Percentiles rank a stretch among this genome's conserved stretches.
These are phyloP conservation scores for Starmerella lactis-condensi DNA, from an alignment of 805 yeast species.

Conservation along the genomic window DNA sequence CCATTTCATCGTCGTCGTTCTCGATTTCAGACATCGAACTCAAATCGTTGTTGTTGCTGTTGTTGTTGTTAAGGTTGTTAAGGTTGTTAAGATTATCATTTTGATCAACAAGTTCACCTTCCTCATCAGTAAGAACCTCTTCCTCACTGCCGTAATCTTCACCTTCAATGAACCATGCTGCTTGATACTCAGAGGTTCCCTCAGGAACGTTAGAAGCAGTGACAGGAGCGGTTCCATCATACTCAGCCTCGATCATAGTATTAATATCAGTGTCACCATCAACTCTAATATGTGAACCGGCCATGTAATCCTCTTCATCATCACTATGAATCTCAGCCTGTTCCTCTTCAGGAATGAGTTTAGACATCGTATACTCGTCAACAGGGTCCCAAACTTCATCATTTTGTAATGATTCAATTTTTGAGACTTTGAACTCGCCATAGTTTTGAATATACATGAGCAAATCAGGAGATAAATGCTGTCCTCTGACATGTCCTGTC, in stretches of 20 bases:
- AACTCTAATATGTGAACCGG: slow-evolving; percentile 32
- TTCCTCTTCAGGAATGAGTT: slow-evolving; percentile 13
- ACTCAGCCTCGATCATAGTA: slow-evolving; percentile 20
- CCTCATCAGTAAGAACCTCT: slow-evolving; percentile 18
- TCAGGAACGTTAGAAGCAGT: slow-evolving; percentile 30
- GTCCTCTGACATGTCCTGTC: slow-evolving; percentile 74
- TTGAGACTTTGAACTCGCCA: slow-evolving; percentile 71
- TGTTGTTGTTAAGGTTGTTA: slow-evolving; percentile 46
- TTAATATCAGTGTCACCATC: slow-evolving; percentile 39
- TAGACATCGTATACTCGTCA: slow-evolving; percentile 1
- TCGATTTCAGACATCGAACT: slow-evolving; percentile 37
- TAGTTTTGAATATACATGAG: slow-evolving; percentile 70
- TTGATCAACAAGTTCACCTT: slow-evolving; percentile 15
- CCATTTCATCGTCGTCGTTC: slow-evolving; percentile 16
- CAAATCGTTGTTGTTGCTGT: slow-evolving; percentile 31
- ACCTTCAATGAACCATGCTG: slow-evolving; percentile 45
- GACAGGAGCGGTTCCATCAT: slow-evolving; percentile 30
- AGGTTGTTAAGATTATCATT: slow-evolving; percentile 10
- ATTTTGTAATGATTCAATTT: slow-evolving; percentile 27
- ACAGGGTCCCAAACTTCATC: slow-evolving; percentile 21
- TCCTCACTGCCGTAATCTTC: slow-evolving; percentile 28
- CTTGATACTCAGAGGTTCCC: slow-evolving; percentile 62
- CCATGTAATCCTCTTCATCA: slow-evolving; percentile 19
- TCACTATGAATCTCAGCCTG: slow-evolving; percentile 18
- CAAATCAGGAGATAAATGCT: slow-evolving; percentile 48